Evolutionary conservation across 305 asterid species (phyloP).

Genomic region (Andrographis paniculata): DNA sequence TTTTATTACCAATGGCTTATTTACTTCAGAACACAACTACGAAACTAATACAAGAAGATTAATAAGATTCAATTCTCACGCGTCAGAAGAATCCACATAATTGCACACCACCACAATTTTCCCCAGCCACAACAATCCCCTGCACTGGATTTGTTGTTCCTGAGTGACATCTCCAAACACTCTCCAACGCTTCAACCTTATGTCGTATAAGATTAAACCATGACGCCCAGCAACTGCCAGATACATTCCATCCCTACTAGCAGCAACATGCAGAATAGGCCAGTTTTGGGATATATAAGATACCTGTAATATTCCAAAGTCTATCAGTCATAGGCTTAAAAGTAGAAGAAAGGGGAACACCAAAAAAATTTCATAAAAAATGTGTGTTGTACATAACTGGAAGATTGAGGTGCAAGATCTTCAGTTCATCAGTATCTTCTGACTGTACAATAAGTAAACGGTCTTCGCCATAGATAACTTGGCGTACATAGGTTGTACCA

Average conservation of each 20-base stretch:
- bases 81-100: slow-evolving; percentile 67
- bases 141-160: slow-evolving; percentile 97
- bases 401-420: slow-evolving; percentile 86
- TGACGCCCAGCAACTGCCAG: slow-evolving; percentile 97
- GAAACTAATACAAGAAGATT: slow-evolving; percentile 9
- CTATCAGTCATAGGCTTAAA: slow-evolving; percentile 30
- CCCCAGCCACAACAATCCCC: slow-evolving; percentile 96
- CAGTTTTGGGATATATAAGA: slow-evolving; percentile 95
- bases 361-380: slow-evolving; percentile 15
- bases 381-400: slow-evolving; percentile 67
- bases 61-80: slow-evolving; percentile 46
- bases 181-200: slow-evolving; percentile 87
- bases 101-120: slow-evolving; percentile 97
- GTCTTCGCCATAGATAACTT: slow-evolving; percentile 97
- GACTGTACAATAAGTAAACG: slow-evolving; percentile 95
- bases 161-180: slow-evolving; percentile 98
- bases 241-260: slow-evolving; percentile 99
- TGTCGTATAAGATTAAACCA: slow-evolving; percentile 92
- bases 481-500: slow-evolving; percentile 86
- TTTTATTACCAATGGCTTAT: not conserved
- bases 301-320: slow-evolving; percentile 46
- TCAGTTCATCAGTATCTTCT: slow-evolving; percentile 95
- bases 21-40: slow-evolving; percentile 13
- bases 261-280: slow-evolving; percentile 98
- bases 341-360: slow-evolving; percentile 9